These are phyloP conservation scores for Selenicereus undatus DNA, from an alignment of 148 eudicot genomes.

Conservation along the genomic window DNA sequence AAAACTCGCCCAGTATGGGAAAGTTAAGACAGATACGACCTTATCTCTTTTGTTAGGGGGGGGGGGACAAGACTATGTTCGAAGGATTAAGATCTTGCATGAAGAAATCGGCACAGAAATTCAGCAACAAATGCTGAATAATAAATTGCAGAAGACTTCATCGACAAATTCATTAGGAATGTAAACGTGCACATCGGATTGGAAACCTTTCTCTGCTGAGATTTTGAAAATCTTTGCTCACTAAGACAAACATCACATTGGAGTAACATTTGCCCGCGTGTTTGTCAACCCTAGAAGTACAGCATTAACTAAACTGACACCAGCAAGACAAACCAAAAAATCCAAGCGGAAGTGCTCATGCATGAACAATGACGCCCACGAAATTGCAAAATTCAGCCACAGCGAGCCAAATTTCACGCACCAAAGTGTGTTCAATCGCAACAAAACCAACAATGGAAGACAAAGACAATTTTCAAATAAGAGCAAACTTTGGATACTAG, in stretches of 20 bases:
- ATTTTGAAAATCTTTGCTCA: not conserved
- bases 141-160: not conserved
- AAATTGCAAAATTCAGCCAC: not conserved
- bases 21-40: not conserved
- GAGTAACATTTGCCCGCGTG: too few species aligned
- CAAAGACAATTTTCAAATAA: not conserved
- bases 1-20: not conserved
- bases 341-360: slow-evolving; percentile 11
- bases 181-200: not conserved
- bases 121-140: not conserved
- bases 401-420: not conserved
- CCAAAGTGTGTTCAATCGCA: slow-evolving; percentile 3
- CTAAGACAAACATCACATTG: not conserved
- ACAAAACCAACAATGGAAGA: not conserved
- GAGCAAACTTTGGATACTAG: not conserved
- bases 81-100: not conserved
- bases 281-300: not conserved
- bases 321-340: not conserved
- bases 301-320: not conserved
- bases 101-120: not conserved
- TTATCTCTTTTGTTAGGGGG: not conserved
- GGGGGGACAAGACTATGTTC: not conserved
- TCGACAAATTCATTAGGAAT: not conserved
- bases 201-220: not conserved
- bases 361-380: slow-evolving; percentile 2